Evolutionary conservation across 1,139 yeast species (phyloP).

Genomic region (Scheffersomyces segobiensis): DNA sequence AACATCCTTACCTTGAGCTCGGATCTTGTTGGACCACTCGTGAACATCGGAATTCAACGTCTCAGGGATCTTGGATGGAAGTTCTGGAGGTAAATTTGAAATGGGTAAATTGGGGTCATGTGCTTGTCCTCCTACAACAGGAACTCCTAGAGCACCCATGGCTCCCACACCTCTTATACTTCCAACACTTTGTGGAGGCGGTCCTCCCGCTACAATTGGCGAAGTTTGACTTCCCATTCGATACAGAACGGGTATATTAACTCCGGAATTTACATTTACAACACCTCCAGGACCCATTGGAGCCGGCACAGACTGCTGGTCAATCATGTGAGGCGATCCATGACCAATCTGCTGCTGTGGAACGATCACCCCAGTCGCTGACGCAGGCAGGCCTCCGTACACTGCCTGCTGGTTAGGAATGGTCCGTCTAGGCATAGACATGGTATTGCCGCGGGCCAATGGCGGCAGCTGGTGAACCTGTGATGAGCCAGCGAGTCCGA

Average conservation of each 20-base stretch:
- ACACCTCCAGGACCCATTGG: neutral
- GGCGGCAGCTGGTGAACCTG: neutral
- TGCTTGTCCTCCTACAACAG: neutral
- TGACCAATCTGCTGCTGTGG: conserved; percentile 1
- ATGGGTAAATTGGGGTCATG: conserved; percentile 9
- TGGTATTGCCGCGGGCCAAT: too few species aligned
- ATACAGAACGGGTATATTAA: neutral
- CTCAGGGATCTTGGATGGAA: conserved; percentile 14
- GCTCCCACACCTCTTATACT: neutral
- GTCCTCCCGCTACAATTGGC: neutral
- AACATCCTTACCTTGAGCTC: conserved; percentile 41
- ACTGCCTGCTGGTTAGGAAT: neutral
- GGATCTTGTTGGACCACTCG: conserved; percentile 60
- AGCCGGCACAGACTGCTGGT: neutral
- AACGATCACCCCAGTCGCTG: neutral
- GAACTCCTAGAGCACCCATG: too few species aligned
- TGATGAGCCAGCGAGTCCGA: too few species aligned
- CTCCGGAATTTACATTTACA: neutral
- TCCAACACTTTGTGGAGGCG: neutral
- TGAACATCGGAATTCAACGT: conserved; percentile 18
- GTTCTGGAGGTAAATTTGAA: conserved; percentile 10
- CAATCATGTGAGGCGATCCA: neutral
- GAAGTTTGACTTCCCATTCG: neutral
- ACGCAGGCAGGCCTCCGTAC: too few species aligned
- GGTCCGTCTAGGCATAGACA: too few species aligned